Percentiles rank a stretch among this genome's conserved stretches.
These are phyloP conservation scores for Umbilicaria muhlenbergii DNA, from an alignment of 495 filamentous ascomycete genomes.

Conservation along the genomic window DNA sequence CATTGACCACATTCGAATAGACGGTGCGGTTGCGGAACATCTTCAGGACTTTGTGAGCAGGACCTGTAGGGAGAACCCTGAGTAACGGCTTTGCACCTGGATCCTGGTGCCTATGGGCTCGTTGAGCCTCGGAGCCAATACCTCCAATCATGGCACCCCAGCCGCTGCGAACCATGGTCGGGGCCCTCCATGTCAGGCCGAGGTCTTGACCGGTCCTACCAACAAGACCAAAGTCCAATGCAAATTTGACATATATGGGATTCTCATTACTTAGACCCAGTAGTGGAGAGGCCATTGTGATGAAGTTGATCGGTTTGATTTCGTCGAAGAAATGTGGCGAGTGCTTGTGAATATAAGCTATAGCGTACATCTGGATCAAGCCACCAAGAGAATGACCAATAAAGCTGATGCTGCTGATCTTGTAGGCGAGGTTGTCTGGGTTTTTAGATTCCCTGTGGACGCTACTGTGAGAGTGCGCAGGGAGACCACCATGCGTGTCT, in stretches of 20 bases:
- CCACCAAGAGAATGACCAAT: constrained; percentile 88
- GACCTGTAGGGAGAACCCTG: constrained; percentile 81
- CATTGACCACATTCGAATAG: constrained; percentile 97
- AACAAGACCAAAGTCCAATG: constrained; percentile 87
- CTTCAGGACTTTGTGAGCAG: constrained; percentile 71
- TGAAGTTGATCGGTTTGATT: constrained; percentile 84
- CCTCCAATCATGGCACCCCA: constrained; percentile 79
- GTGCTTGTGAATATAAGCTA: constrained; percentile 95
- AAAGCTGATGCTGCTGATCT: constrained; percentile 90
- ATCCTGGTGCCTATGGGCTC: constrained; percentile 47
- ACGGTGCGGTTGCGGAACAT: constrained; percentile 84
- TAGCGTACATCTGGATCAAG: constrained; percentile 82
- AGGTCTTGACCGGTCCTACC: constrained; percentile 90
- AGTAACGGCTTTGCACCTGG: constrained; percentile 78
- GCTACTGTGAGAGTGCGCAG: constrained; percentile 37
- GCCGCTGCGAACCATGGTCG: constrained; percentile 65
- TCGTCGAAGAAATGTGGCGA: constrained; percentile 79
- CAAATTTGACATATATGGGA: constrained; percentile 91
- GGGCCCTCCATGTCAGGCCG: constrained; percentile 83
- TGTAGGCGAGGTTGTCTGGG: constrained; percentile 47
- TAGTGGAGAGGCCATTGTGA: constrained; percentile 80
- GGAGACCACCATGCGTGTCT: constrained; percentile 15
- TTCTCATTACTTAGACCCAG: constrained; percentile 95
- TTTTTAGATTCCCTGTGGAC: constrained; percentile 25
- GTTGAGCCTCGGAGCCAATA: constrained; percentile 48